Evolutionary conservation across 2,329 filamentous ascomycete species (phyloP), one percentile per base, ranked within the genome.

Genomic region (Calonectria ilicicola): DNA sequence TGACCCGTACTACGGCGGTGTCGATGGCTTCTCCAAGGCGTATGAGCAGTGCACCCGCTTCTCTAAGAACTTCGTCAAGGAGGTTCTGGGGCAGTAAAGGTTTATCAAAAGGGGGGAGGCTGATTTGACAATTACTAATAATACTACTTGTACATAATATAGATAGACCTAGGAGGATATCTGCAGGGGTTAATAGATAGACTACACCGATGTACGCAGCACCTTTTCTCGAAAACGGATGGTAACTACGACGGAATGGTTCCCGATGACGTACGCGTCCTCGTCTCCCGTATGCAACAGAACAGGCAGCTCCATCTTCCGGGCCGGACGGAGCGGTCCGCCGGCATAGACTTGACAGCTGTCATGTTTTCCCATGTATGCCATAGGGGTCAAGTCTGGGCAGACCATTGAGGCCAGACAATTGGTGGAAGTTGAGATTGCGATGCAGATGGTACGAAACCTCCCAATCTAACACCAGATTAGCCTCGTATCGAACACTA

Each of bases 1-100:
- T 71, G 97, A 98, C 83, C 97, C 97, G 17, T 99, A 98, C 85
- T 98, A 98, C 83, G 95, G 95, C n/a, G 95, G 91, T 15, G 85
- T 87, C 5, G 90, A 94, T 77, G 95, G 95, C 2, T 98, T 98
- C 81, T 91, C 93, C 79, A 91, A 89, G 80, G 95, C 95, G n/a
- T 98, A 94, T 84, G 91, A 96, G 85, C 96, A 98, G 87, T 93
- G 93, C 74, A 86, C 88, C 72, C 88, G 93, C 74, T 98, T 97
- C 82, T 93, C 94, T 2, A 89, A 88, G 81, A 95, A 93, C 68
- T 95, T 98, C 79, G 78, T 98, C 75, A 87, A 89, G 79, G 88
- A 92, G 56, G 86, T 91, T 32, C 65, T 83, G 15, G 83, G 75
- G 29, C 72, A 78, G 68, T 78, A 67, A 47, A 72, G 8, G 47